Conservation (phyloP, 1,284 basidiomycete species). For the Mycosarcoma mackinlayi region DNA sequence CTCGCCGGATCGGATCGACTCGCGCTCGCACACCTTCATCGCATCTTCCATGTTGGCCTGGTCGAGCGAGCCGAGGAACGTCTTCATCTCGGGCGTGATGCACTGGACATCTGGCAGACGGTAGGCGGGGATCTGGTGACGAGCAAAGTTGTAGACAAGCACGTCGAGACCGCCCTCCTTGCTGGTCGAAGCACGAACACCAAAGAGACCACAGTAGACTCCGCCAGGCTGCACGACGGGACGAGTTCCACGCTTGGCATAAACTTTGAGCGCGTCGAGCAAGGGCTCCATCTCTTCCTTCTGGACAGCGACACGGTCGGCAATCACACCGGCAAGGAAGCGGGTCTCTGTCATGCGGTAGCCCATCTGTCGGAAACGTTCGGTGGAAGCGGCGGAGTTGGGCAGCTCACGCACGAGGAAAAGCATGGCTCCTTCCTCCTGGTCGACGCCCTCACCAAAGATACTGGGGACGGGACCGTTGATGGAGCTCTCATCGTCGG, state of each 20-base stretch:
- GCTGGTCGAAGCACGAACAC: slow-evolving; percentile 70
- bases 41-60: slow-evolving; percentile 70
- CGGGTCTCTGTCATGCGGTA: slow-evolving; percentile 72
- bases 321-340: slow-evolving; percentile 71
- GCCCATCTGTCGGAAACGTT: slow-evolving; percentile 70
- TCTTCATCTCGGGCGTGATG: slow-evolving; percentile 69
- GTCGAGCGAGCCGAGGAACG: slow-evolving; percentile 69
- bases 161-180: slow-evolving; percentile 68
- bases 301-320: slow-evolving; percentile 70
- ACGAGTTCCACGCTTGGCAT: slow-evolving; percentile 71
- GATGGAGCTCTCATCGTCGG: slow-evolving; percentile 61
- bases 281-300: slow-evolving; percentile 71
- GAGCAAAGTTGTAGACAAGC: slow-evolving; percentile 72
- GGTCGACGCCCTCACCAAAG: slow-evolving; percentile 58
- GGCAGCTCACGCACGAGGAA: slow-evolving; percentile 71
- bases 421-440: slow-evolving; percentile 71
- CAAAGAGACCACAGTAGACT: slow-evolving; percentile 72
- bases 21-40: slow-evolving; percentile 69
- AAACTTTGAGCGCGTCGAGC: slow-evolving; percentile 71
- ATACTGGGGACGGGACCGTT: slow-evolving; percentile 53
- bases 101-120: slow-evolving; percentile 71
- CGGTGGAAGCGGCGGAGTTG: slow-evolving; percentile 67
- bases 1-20: slow-evolving; percentile 65
- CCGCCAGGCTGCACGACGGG: slow-evolving; percentile 72
- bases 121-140: slow-evolving; percentile 72